Base-by-base conservation (phyloP, 1,139 yeast genomes). In the Protomyces gravidus region DNA sequence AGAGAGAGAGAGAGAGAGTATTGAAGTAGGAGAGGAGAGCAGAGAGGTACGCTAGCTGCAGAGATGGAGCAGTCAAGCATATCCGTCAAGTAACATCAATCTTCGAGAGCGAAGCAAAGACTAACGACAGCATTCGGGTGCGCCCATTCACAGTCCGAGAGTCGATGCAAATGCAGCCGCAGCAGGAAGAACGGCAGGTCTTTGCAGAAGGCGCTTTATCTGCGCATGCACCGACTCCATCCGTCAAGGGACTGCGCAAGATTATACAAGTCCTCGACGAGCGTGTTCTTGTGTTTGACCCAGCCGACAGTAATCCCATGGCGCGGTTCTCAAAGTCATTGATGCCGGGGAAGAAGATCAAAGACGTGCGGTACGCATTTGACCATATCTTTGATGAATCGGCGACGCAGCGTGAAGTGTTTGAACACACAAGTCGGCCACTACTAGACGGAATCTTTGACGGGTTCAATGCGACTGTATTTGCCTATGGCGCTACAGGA, bases 401-500 rank as follows among this genome's bases (percentile, higher is more conserved):
- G 0, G 69, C 74, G 13, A 66, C 79, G 17, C 89, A 89, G 69
- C 66, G 70, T 5, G 79, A 79, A 28, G 64, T 90, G 1, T 90
- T 86, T 69, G 74, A 75, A 30, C 72, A 73, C 19, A 76, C 85
- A 1, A 90, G 89, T 47, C 74, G 78, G 30, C 82, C 81, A 1
- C 75, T 89, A 47, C 83, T 90, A 1, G 73, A 77, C 26, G 81
- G 84, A 63, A 84, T 88, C 61, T 75, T 89, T 65, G 84, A 84
- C 36, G 96, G 96, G 0, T 89, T 76, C 70, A 89, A 89, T 68
- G 95, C 92, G 7, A 89, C 97, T 0, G 89, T 90, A 0, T 92
- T 92, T 75, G 97, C 98, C 1, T 92, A 92, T 70, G 98, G 98
- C 1, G 96, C 96, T 27, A 89, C 98, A 0, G 98, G 98, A 0